Evolutionary conservation across 2,329 filamentous ascomycete genomes (phyloP), one percentile per base, ranked within the genome.

Genomic region (Paecilomyces dactylethromorphus): DNA sequence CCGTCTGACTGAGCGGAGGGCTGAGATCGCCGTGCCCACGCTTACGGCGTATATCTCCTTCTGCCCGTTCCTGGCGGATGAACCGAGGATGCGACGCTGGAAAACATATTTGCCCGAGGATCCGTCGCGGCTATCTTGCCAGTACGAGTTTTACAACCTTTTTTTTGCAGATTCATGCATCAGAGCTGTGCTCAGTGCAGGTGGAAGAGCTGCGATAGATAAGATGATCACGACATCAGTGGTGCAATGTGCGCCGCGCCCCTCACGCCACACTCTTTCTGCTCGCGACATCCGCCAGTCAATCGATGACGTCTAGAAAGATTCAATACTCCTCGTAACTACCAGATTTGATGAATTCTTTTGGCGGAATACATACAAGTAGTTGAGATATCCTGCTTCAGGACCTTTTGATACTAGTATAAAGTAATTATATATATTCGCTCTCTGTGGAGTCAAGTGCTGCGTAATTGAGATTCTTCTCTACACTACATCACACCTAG

Each of bases 31-130:
- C 74, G 74, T 76, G 72, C 74, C 74, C 69, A 74, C 66, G 70
- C 70, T 74, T 77, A 77, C 75, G 61, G 73, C 75, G 75, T 76
- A 77, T 68, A 74, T 76, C 70, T 76, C 73, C 74, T 76, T 76
- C 74, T 76, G 73, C 67, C 70, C 71, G 70, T 61, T 62, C 60
- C 54, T 56, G 58, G 56, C 56, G 56, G 60, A 52, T 57, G 49
- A 53, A 58, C 39, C 53, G 49, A 22, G 26, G 35, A 21, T 56
- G 56, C 50, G 45, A 49, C 50, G 53, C 59, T 58, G 53, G 57
- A 61, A 61, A 60, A 57, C 52, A 55, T 50, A 45, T 45, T 45
- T n/a, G 18, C 39, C 39, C 39, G 39, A 45, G 39, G 15, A 21
- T 45, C 39, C 18, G 4, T 31, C 5, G 22, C 12, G 18, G 22